phyloP scores from a whole-genome alignment of 371 early-diverging fungal genomes.

The Rhizopus sp. region DNA sequence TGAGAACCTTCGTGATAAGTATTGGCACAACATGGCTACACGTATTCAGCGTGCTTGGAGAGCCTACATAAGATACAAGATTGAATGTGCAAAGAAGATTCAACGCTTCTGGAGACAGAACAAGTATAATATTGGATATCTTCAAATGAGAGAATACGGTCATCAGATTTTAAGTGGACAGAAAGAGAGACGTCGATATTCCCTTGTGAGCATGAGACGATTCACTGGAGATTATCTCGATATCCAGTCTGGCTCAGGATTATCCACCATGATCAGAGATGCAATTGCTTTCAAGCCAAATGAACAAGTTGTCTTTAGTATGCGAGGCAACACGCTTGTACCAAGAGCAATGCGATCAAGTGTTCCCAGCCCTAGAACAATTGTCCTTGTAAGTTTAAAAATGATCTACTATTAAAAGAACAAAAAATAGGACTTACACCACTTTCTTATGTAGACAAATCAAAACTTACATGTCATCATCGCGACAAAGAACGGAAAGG shows the following conservation, averaged over 20 bases:
- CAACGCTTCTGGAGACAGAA: conserved; percentile 87
- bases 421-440: no score
- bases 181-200: conserved; percentile 91
- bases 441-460: conserved; percentile 41
- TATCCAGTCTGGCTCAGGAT: conserved; percentile 65
- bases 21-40: conserved; percentile 96
- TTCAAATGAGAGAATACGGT: conserved; percentile 92
- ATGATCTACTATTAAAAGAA: not conserved
- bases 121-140: conserved; percentile 87
- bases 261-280: conserved; percentile 67
- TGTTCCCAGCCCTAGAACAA: conserved; percentile 73
- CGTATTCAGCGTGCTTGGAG: conserved; percentile 94
- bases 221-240: conserved; percentile 93
- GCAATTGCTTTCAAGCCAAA: conserved; percentile 57
- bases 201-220: conserved; percentile 81
- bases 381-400: conserved; percentile 60
- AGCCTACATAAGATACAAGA: conserved; percentile 71
- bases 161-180: conserved; percentile 87
- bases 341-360: conserved; percentile 81
- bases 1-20: conserved; percentile 91
- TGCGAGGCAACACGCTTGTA: conserved; percentile 66
- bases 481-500: conserved; percentile 52
- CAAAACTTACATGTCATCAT: conserved; percentile 59
- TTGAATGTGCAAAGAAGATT: conserved; percentile 75
- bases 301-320: conserved; percentile 71